Evolutionary conservation across 1,139 yeast species (phyloP), one percentile per base, ranked within the genome.

Genomic region (Geotrichum klebahnii): DNA sequence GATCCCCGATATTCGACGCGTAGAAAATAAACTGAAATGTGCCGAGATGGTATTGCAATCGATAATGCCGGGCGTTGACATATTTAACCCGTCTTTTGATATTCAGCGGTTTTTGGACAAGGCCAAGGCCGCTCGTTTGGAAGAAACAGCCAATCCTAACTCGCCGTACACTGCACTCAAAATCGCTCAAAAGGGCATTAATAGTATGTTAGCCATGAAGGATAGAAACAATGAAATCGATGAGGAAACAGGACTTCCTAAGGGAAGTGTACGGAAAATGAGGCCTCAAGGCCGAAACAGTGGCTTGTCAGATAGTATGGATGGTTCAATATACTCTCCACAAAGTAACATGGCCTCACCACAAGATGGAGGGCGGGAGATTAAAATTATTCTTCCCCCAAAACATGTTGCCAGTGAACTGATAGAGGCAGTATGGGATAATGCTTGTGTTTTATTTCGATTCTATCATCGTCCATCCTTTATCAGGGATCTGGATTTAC

Each of bases 381-480:
- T 87, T 57, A 81, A 77, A 57, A 77, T 87, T 45, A 80, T 84
- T 6, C 68, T 89, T 42, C 97, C 97, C 0, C 78, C 90, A 1
- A 80, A 84, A 59, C 82, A 81, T 37, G 77, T 78, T 22, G 92
- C 96, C 0, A 67, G 84, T 40, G 79, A 80, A 59, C 72, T 88
- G 56, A 81, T 88, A 29, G 80, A 79, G 59, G 79, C 83, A 44
- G 86, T 92, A 1, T 88, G 96, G 95, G 79, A 81, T 57, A 82
- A 84, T 60, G 92, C 95, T 0, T 87, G 95, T 66, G 89, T 86
- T 10, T 70, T 88, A 50, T 85, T 87, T 63, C 72, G 96, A 50
- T 88, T 89, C 63, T 85, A 85, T 64, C 96, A 89, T 62, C 73
- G 95, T 23, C 95, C 96, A 0, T 81, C 92, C 2, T 78, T 88